Percentiles rank a stretch among this genome's conserved stretches.
Conservation (phyloP, 2,329 filamentous ascomycete species). For the Colletotrichum navitas region DNA sequence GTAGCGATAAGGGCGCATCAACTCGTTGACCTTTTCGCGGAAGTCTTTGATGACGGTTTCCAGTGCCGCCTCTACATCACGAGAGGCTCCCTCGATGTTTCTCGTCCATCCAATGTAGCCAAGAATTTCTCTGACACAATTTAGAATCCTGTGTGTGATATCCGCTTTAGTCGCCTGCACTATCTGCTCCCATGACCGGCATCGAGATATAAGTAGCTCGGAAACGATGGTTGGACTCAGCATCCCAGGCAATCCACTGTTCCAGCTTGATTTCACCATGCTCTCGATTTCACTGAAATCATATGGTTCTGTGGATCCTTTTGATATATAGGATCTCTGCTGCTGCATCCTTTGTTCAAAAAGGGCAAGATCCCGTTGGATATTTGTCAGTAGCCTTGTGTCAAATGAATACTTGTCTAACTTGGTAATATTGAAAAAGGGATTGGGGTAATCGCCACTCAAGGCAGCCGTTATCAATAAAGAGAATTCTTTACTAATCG, state of each 20-base stretch:
- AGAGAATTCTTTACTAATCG: neutral
- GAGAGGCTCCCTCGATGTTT: neutral
- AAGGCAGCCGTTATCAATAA: neutral
- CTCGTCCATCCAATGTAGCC: no score
- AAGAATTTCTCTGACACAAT: neutral
- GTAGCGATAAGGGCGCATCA: neutral
- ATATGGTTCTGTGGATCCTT: neutral
- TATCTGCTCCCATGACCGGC: neutral
- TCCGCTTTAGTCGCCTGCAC: neutral
- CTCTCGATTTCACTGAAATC: neutral
- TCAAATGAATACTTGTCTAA: accelerated
- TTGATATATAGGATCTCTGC: accelerated
- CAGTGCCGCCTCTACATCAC: neutral
- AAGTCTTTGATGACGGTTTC: neutral
- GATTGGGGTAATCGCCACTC: neutral
- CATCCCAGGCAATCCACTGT: neutral
- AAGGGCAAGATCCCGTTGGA: neutral
- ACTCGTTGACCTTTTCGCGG: neutral
- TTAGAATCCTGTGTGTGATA: neutral
- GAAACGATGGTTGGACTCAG: neutral
- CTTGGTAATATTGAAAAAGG: neutral
- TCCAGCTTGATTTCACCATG: neutral
- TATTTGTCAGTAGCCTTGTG: neutral
- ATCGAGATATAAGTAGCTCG: neutral
- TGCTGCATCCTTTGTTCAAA: neutral